Evolutionary conservation across 139 green algal genomes (phyloP), one percentile per base, ranked within the genome.

Genomic region (Ostreobium quekettii): DNA sequence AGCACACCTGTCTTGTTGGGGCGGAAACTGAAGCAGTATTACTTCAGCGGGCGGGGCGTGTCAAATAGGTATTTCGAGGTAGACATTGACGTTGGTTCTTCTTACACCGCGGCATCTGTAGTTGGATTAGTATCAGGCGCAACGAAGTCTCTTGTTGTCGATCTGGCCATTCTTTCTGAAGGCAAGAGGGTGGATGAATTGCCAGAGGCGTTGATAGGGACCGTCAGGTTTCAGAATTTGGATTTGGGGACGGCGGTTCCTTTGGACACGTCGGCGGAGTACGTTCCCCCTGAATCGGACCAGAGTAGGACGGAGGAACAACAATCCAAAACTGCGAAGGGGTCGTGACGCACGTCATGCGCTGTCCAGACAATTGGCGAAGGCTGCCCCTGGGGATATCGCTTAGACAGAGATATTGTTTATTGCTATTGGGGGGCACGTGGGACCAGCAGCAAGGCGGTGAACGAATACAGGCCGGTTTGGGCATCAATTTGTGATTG

Each of bases 1-100:
- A 8, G 35, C 61, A 68, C 61, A 35, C 61, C 61, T 32, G 61
- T 68, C 4, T 38, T 68, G 11, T 57, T 68, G 61, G 61, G 61
- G n/a, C 38, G 31, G 61, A 68, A 68, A 68, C 26, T 68, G 8
- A 68, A 68, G 61, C 61, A 68, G 24, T 36, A 8, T 4, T 68
- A 68, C 42, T 38, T 57, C 36, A 36, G 24, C 7, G 61, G 36
- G 38, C 35, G 7, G 28, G 61, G 61, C 35, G n/a, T n/a, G n/a
- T n/a, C n/a, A n/a, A n/a, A n/a, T n/a, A n/a, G n/a, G n/a, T 68
- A 68, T 56, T 68, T 68, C 35, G 61, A 68, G n/a, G 4, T 68
- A 3, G 61, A 68, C 36, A 68, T 68, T n/a, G 36, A 68, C 42
- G 36, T 68, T 28, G 35, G 37, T n/a, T 68, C 61, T 28, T 68